These are phyloP conservation scores for Crithidia bombi DNA, from an alignment of 208 protist genomes.

Conservation along the genomic window DNA sequence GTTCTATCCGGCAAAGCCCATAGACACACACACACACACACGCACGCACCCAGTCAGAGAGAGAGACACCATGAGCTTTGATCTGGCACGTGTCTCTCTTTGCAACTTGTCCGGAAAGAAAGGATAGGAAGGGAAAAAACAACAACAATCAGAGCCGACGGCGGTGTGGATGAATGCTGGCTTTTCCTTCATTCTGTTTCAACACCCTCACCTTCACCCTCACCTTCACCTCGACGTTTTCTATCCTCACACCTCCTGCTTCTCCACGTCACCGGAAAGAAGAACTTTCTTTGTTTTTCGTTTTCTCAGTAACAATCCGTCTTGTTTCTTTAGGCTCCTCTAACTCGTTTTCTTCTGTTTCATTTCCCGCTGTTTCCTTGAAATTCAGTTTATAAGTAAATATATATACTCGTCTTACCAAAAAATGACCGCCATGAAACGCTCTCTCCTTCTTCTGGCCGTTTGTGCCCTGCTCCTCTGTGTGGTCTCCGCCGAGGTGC, in stretches of 20 bases:
- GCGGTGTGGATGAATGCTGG: too few relatives aligned
- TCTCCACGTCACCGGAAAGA: not conserved
- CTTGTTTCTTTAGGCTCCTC: not conserved
- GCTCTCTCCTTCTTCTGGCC: constrained; percentile 9
- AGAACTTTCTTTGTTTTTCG: not conserved
- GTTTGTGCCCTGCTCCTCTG: constrained; percentile 26
- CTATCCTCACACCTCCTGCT: too few relatives aligned
- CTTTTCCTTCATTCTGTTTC: not conserved
- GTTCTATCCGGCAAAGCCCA: too few relatives aligned
- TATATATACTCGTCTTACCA: too few relatives aligned
- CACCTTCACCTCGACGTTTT: too few relatives aligned
- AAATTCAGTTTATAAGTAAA: too few relatives aligned
- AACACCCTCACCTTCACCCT: too few relatives aligned
- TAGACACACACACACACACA: too few relatives aligned
- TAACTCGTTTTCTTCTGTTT: not conserved
- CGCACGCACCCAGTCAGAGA: too few relatives aligned
- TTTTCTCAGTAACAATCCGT: not conserved
- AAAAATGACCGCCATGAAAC: constrained; percentile 20
- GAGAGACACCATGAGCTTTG: not conserved
- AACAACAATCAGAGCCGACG: not conserved
- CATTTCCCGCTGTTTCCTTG: too few relatives aligned
- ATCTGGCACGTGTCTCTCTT: not conserved
- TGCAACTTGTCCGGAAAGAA: too few relatives aligned
- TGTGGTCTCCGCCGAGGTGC: constrained; percentile 50
- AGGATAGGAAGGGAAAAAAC: not conserved